These are phyloP conservation scores for Beauveria bassiana DNA, from an alignment of 2,329 filamentous ascomycete species.

Conservation along the genomic window DNA sequence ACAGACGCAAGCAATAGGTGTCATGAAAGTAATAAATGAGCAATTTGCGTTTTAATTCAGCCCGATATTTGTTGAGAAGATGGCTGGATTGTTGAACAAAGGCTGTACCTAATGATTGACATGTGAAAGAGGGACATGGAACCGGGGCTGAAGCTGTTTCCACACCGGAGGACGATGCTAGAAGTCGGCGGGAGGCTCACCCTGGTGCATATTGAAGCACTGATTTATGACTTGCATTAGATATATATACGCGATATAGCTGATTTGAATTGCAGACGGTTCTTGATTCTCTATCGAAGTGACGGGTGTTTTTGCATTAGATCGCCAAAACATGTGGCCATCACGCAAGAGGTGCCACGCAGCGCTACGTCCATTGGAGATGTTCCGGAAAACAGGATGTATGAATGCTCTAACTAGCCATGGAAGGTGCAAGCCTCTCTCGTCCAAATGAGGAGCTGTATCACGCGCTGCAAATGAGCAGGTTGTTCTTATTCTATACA, in stretches of 20 bases:
- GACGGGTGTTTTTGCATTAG: background rate
- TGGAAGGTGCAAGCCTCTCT: background rate
- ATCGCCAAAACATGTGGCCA: background rate
- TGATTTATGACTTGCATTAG: background rate
- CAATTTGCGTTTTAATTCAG: background rate
- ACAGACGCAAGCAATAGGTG: background rate
- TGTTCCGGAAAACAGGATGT: too few species aligned
- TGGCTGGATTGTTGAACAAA: slow-evolving; percentile 4
- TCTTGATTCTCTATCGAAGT: background rate
- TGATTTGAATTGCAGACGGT: background rate
- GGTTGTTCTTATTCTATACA: too few species aligned
- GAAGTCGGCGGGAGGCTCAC: background rate
- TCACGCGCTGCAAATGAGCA: background rate
- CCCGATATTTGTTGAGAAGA: slow-evolving; percentile 3
- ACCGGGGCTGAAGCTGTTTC: background rate
- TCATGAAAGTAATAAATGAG: background rate
- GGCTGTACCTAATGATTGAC: background rate
- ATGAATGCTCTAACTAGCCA: background rate
- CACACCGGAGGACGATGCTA: background rate
- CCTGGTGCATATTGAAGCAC: background rate
- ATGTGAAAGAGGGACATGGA: slow-evolving; percentile 8
- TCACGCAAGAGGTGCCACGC: background rate
- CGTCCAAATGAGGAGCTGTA: slow-evolving; percentile 2
- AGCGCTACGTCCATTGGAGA: background rate
- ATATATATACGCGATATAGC: background rate